Conservation (phyloP, 192 early-diverging fungal genomes). For the Coemansia sp. region DNA sequence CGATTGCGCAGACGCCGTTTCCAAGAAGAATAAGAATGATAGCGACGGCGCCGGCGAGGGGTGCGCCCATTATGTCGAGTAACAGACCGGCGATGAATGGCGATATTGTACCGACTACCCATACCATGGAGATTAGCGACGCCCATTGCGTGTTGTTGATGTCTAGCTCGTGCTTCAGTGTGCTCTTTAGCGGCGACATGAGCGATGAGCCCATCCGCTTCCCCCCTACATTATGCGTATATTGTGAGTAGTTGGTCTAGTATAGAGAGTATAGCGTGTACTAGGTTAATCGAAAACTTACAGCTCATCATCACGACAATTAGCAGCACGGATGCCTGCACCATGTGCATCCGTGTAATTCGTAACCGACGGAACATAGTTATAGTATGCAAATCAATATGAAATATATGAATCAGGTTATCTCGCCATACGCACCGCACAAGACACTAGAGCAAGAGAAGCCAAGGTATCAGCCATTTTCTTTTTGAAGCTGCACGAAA, state of each 20-base stretch:
- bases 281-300: slow-evolving; percentile 12
- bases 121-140: slow-evolving; percentile 54
- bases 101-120: slow-evolving; percentile 53
- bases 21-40: slow-evolving; percentile 44
- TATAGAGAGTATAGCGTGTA: too few relatives aligned
- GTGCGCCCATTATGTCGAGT: slow-evolving; percentile 54
- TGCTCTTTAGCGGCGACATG: slow-evolving; percentile 54
- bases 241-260: too few relatives aligned
- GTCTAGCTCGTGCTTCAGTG: slow-evolving; percentile 52
- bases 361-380: slow-evolving; percentile 10
- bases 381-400: not conserved
- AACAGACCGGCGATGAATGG: slow-evolving; percentile 57
- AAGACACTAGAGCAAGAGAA: not conserved
- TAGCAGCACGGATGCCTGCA: slow-evolving; percentile 44
- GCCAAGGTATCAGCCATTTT: not conserved
- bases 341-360: slow-evolving; percentile 44
- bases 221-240: slow-evolving; percentile 29
- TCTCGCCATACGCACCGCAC: not conserved
- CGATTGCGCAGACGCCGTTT: slow-evolving; percentile 45
- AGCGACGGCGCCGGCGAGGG: slow-evolving; percentile 44
- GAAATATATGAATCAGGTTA: not conserved
- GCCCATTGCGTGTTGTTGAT: slow-evolving; percentile 57
- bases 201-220: slow-evolving; percentile 55
- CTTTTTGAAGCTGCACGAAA: not conserved
- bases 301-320: slow-evolving; percentile 54